Evolutionary conservation across 306 rosid genomes (phyloP), one percentile per base, ranked within the genome.

Genomic region (Cicer chorassanicum): DNA sequence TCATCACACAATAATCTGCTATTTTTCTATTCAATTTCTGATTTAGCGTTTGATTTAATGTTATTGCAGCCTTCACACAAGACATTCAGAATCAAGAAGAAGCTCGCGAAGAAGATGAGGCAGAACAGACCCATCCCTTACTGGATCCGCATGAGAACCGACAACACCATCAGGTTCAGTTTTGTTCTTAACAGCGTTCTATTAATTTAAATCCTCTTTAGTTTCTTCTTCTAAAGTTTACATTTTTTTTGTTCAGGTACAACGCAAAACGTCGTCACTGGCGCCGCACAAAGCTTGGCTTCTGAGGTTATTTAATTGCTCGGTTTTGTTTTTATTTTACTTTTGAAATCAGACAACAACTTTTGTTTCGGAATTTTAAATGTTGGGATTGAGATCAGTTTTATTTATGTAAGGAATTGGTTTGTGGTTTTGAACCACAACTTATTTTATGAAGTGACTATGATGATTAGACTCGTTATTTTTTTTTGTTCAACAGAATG

Each of bases 101-200:
- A 93, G 84, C 79, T 93, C 21, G 97, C 86, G 13, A 93, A 93
- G 90, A 93, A 93, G 97, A 91, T 88, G 97, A 88, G 98, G 71
- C 97, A 90, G 87, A 93, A 93, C 73, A 86, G 98, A 88, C 98
- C 97, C 41, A 89, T 90, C 34, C 98, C 98, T 13, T 88, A 90
- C 45, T 90, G 97, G 97, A 93, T 93, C 79, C 96, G 98, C 15
- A 66, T 89, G 86, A 88, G 98, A 73, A 93, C 98, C 1, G 98
- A 93, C 39, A 93, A 93, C 86, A 93, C 92, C 13, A 93, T 93
- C 86, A 86, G 96, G 96, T 80, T 9, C 6, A 3, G 0, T 4
- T n/a, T 12, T 2, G 9, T 0, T 65, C 9, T 19, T 15, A 29
- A 13, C 7, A 10, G 4, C 8, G 10, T 9, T 4, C 7, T 9